Base-by-base conservation (phyloP, 2,329 filamentous ascomycete genomes). In the Aspergillus sp. region DNA sequence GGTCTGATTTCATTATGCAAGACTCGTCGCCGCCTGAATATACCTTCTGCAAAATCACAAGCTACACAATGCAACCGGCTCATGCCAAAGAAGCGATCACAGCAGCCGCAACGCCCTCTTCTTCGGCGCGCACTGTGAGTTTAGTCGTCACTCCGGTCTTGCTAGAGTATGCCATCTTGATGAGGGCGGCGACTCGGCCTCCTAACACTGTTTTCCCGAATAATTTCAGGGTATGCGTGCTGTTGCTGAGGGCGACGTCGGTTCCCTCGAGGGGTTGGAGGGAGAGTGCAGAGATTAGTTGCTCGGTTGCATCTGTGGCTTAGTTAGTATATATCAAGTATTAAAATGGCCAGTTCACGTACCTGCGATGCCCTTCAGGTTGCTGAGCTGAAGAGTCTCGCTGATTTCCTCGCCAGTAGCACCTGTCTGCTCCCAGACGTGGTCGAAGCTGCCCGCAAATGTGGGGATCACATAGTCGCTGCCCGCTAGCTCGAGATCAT, bases 91-190 rank as follows among this genome's bases (percentile, higher is more conserved):
- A 92, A 65, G 86, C 90, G 73, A 97, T 84, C 60, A 98, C 86
- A 75, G 96, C 81, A 59, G 87, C 84, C 61, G 95, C 92, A 70
- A 99, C 87, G 56, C 91, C 91, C 72, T 95, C 91, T 77, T 99
- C 95, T 75, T 99, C 95, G 74, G 90, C 90, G 72, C 95, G 85
- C 60, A 93, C 90, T 52, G 89, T 90, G 67, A 99, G 91, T 85
- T 98, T 98, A 70, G 93, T 96, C 58, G 95, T 97, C 24, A 98
- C 92, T 52, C 95, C 95, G 50, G 88, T 89, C 83, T 96, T 96
- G 68, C 90, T 87, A 61, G 91, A 96, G 78, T 87, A 97, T 1
- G 93, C 95, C 93, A 99, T 96, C 76, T 92, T 86, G 63, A 98
- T 86, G 64, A 86, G 88, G 60, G 90, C 90, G 56, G 93, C 91